A percentile compares a stretch with the other conserved stretches of the same genome.
phyloP scores from a whole-genome alignment of 75 land plant species.

The Isoetes taiwanensis region DNA sequence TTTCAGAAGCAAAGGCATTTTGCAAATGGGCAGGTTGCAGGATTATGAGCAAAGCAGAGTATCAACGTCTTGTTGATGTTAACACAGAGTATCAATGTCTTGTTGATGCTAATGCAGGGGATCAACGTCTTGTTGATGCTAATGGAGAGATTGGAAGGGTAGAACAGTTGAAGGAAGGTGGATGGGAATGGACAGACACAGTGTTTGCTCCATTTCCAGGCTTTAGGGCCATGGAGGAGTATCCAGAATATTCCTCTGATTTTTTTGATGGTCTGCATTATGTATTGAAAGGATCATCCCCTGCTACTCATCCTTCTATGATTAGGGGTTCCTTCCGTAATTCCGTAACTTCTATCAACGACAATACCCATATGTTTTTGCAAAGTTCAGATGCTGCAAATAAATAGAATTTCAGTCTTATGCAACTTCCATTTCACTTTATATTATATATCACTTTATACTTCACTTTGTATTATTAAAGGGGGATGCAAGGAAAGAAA shows the following conservation, averaged over 20 bases:
- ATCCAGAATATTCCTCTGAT: slow-evolving; percentile 28
- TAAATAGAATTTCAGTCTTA: no score
- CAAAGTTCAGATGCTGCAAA: slow-evolving; percentile 27
- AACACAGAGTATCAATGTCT: no score
- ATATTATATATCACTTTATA: no score
- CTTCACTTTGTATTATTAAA: no score
- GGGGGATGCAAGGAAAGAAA: no score
- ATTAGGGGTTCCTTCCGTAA: slow-evolving; percentile 23
- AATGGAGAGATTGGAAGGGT: slow-evolving; percentile 2
- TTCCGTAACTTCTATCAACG: slow-evolving; percentile 37
- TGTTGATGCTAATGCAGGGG: no score
- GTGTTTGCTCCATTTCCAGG: slow-evolving; percentile 25
- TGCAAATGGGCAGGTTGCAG: slow-evolving; percentile 25
- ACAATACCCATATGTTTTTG: slow-evolving; percentile 28
- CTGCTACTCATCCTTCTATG: slow-evolving; percentile 19
- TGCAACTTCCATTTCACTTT: no score
- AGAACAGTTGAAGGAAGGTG: slow-evolving; percentile 12
- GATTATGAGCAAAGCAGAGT: slow-evolving; percentile 30
- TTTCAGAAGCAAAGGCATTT: slow-evolving; percentile 32
- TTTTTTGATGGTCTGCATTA: slow-evolving; percentile 34
- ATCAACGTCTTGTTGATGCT: no score
- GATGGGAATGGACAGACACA: slow-evolving; percentile 35
- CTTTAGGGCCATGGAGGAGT: slow-evolving; percentile 20
- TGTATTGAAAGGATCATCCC: slow-evolving; percentile 32
- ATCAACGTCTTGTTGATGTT: slow-evolving; percentile 15